phyloP scores from a whole-genome alignment of 495 filamentous ascomycete genomes.

The Hypoxylon crocopeplum region DNA sequence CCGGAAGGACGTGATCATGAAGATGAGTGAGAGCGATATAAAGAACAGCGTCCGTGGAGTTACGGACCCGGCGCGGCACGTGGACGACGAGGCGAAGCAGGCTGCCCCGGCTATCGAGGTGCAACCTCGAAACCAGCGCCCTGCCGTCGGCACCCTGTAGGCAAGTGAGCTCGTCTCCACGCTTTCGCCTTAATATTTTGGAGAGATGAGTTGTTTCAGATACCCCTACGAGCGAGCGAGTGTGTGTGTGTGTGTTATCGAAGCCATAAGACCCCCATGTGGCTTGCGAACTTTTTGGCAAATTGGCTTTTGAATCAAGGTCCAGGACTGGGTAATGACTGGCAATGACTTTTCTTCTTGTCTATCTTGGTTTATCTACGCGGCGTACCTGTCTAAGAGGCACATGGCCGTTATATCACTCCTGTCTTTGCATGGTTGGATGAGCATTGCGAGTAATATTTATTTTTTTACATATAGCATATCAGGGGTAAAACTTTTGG shows the following conservation, averaged over 20 bases:
- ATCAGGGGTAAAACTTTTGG: neutral
- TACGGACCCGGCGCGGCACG: conserved; percentile 2
- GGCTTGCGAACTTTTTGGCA: neutral
- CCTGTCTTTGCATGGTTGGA: conserved; percentile 5
- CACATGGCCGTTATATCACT: neutral
- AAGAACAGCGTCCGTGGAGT: conserved; percentile 1
- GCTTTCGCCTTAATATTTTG: neutral
- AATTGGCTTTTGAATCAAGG: conserved; percentile 12
- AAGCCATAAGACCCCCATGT: neutral
- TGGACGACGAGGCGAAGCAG: conserved; percentile 40
- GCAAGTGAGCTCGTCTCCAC: neutral
- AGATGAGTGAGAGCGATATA: conserved; percentile 33
- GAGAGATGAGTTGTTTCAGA: conserved; percentile 1
- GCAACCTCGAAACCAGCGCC: conserved; percentile 23
- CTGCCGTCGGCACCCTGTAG: conserved; percentile 34
- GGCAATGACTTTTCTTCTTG: conserved; percentile 4
- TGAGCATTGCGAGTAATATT: neutral
- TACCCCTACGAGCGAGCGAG: conserved; percentile 20
- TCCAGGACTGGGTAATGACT: conserved; percentile 15
- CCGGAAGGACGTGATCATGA: conserved; percentile 57
- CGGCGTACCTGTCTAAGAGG: neutral
- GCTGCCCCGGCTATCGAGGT: conserved; percentile 39
- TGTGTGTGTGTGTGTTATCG: neutral
- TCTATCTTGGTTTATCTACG: conserved; percentile 1
- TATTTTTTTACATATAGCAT: neutral